Percentiles rank a stretch among this genome's conserved stretches.
These are phyloP conservation scores for Psilocybe tampanensis DNA, from an alignment of 768 basidiomycete species.

Conservation along the genomic window DNA sequence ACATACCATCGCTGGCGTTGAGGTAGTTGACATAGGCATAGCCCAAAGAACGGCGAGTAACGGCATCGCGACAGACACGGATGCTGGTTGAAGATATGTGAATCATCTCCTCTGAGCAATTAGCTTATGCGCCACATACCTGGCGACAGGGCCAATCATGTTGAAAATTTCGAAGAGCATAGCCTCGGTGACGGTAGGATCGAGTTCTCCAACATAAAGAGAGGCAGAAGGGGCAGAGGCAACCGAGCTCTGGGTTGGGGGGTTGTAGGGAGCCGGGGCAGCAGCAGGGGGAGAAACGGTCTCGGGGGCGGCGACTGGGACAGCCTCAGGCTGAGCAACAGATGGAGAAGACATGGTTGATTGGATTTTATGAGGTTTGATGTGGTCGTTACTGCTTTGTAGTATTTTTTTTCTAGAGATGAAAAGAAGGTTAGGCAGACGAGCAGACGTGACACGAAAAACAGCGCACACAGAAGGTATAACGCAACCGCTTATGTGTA, in stretches of 20 bases:
- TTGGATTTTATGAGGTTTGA: slow-evolving; percentile 50
- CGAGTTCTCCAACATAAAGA: slow-evolving; percentile 98
- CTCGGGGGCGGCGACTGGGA: slow-evolving; percentile 51
- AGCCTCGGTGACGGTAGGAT: slow-evolving; percentile 96
- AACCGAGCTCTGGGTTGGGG: slow-evolving; percentile 54
- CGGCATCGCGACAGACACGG: slow-evolving; percentile 99
- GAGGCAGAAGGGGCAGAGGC: slow-evolving; percentile 83
- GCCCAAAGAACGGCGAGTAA: slow-evolving; percentile 98
- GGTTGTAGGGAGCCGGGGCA: slow-evolving; percentile 58
- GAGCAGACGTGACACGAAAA: slow-evolving; percentile 14
- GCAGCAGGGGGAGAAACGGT: slow-evolving; percentile 38
- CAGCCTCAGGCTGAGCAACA: slow-evolving; percentile 55
- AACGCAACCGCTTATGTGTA: slow-evolving; percentile 73
- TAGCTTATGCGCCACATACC: slow-evolving; percentile 52
- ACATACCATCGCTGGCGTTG: slow-evolving; percentile 88
- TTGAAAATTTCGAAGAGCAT: slow-evolving; percentile 99
- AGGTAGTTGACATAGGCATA: slow-evolving; percentile 99
- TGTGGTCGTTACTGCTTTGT: slow-evolving; percentile 92
- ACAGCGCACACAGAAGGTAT: slow-evolving; percentile 61
- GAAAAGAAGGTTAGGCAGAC: slow-evolving; percentile 17
- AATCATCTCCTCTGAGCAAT: slow-evolving; percentile 6
- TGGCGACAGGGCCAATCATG: slow-evolving; percentile 99
- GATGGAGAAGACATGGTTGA: slow-evolving; percentile 60
- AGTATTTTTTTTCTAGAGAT: slow-evolving; percentile 64
- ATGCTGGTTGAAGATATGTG: slow-evolving; percentile 55